Evolutionary conservation across 2,329 filamentous ascomycete species (phyloP).

Genomic region (Ophiostoma ulmi): DNA sequence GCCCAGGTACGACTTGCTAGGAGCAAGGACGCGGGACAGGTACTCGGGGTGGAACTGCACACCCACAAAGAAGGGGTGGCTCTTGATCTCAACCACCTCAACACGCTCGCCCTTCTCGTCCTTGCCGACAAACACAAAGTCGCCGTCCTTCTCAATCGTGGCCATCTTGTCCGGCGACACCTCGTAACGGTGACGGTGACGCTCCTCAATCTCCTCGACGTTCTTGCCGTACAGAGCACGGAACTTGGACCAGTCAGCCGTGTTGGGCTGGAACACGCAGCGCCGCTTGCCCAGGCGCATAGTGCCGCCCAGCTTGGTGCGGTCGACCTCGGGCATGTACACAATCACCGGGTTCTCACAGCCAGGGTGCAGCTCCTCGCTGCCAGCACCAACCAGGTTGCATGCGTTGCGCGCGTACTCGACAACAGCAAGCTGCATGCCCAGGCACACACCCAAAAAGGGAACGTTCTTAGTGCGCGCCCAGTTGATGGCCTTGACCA

Average conservation of each 20-base stretch:
- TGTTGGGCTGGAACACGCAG: slow-evolving; percentile 63
- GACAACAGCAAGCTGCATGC: slow-evolving; percentile 89
- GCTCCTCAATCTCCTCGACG: slow-evolving; percentile 51
- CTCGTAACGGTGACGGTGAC: slow-evolving; percentile 76
- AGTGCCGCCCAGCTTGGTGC: slow-evolving; percentile 66
- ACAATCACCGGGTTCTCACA: slow-evolving; percentile 70
- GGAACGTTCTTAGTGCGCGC: slow-evolving; percentile 75
- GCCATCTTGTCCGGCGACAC: slow-evolving; percentile 68
- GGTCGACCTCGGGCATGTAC: slow-evolving; percentile 74
- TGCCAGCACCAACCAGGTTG: slow-evolving; percentile 52
- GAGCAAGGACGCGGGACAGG: slow-evolving; percentile 66
- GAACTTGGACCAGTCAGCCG: slow-evolving; percentile 63
- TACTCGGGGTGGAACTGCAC: slow-evolving; percentile 92
- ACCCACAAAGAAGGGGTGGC: slow-evolving; percentile 67
- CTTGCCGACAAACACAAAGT: slow-evolving; percentile 66
- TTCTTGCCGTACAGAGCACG: slow-evolving; percentile 60
- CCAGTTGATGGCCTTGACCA: slow-evolving; percentile 83
- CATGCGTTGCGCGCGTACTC: slow-evolving; percentile 77
- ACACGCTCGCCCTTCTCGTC: slow-evolving; percentile 68
- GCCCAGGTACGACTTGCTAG: slow-evolving; percentile 72
- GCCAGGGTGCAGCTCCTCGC: slow-evolving; percentile 50
- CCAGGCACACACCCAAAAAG: slow-evolving; percentile 84
- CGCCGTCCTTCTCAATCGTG: slow-evolving; percentile 54
- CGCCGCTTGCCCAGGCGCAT: slow-evolving; percentile 70
- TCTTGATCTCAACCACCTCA: slow-evolving; percentile 70